A percentile compares a stretch with the other conserved stretches of the same genome.
phyloP scores from a whole-genome alignment of 768 basidiomycete species.

The Phaffia tasmanica region DNA sequence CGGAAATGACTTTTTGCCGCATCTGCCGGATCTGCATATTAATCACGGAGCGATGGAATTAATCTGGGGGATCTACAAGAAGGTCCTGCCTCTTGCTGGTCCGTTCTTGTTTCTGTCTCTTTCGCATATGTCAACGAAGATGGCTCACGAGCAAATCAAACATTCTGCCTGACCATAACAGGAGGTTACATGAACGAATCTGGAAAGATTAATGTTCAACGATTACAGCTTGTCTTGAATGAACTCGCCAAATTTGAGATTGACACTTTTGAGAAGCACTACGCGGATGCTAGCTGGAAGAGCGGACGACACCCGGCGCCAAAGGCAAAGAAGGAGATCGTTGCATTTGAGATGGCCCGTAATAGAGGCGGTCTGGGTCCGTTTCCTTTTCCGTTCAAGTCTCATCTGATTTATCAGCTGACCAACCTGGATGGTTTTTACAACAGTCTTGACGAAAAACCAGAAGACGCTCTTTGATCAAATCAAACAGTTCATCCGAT shows the following conservation, averaged over 20 bases:
- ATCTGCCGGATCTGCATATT: conserved; percentile 92
- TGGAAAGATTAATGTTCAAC: conserved; percentile 64
- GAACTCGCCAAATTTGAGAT: conserved; percentile 80
- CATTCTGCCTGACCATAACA: conserved; percentile 31
- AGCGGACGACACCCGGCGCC: conserved; percentile 47
- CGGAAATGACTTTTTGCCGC: conserved; percentile 94
- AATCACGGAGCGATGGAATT: conserved; percentile 91
- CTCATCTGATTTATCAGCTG: not conserved
- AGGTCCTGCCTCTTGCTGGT: conserved; percentile 57
- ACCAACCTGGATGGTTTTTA: not conserved
- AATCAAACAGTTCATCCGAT: conserved; percentile 62
- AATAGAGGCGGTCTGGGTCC: conserved; percentile 55
- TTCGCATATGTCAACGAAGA: not conserved
- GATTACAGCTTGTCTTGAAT: conserved; percentile 75
- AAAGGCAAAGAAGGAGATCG: conserved; percentile 64
- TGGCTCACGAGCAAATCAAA: not conserved
- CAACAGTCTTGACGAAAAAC: conserved; percentile 54
- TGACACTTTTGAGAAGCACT: conserved; percentile 85
- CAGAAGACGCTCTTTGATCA: conserved; percentile 69
- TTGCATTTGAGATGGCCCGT: conserved; percentile 53
- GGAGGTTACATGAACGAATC: conserved; percentile 89
- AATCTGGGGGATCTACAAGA: conserved; percentile 92
- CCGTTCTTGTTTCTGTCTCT: conserved; percentile 27
- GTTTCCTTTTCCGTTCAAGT: conserved; percentile 28
- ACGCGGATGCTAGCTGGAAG: conserved; percentile 79